Conservation (phyloP, 2,329 filamentous ascomycete genomes). For the Torrubiella hemipterigena region DNA sequence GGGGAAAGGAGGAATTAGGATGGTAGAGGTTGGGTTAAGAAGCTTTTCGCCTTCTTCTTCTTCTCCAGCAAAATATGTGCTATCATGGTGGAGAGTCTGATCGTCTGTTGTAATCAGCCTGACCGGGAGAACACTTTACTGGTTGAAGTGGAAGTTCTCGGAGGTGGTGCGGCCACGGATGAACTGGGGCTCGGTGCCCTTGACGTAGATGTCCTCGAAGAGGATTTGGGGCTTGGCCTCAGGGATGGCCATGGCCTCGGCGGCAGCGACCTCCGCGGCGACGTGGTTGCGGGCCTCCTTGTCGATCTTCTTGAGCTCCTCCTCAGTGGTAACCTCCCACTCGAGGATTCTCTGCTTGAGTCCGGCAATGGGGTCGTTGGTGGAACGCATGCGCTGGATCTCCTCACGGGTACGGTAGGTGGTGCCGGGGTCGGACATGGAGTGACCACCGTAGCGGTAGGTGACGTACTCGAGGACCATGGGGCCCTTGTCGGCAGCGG, state of each 20-base stretch:
- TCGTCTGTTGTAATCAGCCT: neutral
- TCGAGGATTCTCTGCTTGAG: slow-evolving; percentile 97
- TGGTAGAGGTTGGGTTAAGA: neutral
- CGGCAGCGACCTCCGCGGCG: slow-evolving; percentile 78
- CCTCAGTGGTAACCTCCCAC: slow-evolving; percentile 83
- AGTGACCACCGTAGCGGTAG: slow-evolving; percentile 98
- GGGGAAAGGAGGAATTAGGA: neutral
- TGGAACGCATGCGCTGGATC: slow-evolving; percentile 98
- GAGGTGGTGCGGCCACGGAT: slow-evolving; percentile 79
- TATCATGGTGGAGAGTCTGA: neutral
- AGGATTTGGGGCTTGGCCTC: slow-evolving; percentile 72
- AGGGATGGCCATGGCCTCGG: slow-evolving; percentile 77
- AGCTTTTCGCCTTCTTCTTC: too few species aligned
- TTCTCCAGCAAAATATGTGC: too few species aligned
- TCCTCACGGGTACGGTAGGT: slow-evolving; percentile 99
- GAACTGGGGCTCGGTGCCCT: slow-evolving; percentile 76
- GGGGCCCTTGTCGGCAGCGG: slow-evolving; percentile 72
- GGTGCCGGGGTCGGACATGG: slow-evolving; percentile 98
- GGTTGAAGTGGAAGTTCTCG: slow-evolving; percentile 86
- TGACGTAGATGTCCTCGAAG: slow-evolving; percentile 93
- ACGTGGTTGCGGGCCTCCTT: slow-evolving; percentile 82
- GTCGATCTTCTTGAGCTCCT: slow-evolving; percentile 92
- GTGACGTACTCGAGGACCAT: slow-evolving; percentile 98
- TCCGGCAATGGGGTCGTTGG: slow-evolving; percentile 94
- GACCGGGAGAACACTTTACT: slow-evolving; percentile 19